phyloP scores from a whole-genome alignment of 2,329 filamentous ascomycete species.

The Epichloe sibirici region DNA sequence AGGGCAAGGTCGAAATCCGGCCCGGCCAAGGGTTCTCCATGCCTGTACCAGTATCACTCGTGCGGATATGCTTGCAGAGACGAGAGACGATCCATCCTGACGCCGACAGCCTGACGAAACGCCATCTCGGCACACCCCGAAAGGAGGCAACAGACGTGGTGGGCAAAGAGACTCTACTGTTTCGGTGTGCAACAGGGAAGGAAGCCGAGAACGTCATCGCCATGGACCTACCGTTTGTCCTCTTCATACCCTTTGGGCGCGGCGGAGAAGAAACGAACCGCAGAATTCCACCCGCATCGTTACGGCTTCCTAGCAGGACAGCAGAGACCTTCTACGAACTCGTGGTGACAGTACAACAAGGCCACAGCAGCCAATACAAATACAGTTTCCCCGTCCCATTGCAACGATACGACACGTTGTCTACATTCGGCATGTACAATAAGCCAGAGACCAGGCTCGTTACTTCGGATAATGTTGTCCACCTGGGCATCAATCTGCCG shows the following conservation, averaged over 20 bases:
- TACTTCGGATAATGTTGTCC: conserved; percentile 82
- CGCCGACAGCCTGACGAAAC: conserved; percentile 87
- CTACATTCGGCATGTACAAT: conserved; percentile 99
- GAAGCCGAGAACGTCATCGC: conserved; percentile 81
- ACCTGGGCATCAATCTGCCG: conserved; percentile 80
- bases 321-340: conserved; percentile 96
- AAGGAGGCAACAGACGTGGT: conserved; percentile 88
- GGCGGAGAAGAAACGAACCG: conserved; percentile 82
- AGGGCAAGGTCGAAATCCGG: conserved; percentile 94
- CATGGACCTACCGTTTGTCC: conserved; percentile 94
- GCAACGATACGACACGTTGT: conserved; percentile 87
- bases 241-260: conserved; percentile 92
- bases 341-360: conserved; percentile 90
- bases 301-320: conserved; percentile 84
- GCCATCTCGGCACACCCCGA: conserved; percentile 77
- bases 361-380: conserved; percentile 74
- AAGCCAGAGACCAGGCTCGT: conserved; percentile 79
- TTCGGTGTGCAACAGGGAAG: conserved; percentile 70
- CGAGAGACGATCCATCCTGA: conserved; percentile 94
- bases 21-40: conserved; percentile 76
- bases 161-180: conserved; percentile 88
- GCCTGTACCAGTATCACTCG: conserved; percentile 80
- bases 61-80: conserved; percentile 86
- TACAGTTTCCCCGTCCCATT: conserved; percentile 86
- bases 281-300: conserved; percentile 80